Evolutionary conservation across 2,329 filamentous ascomycete species (phyloP).

Genomic region (Fusarium haematococcum): DNA sequence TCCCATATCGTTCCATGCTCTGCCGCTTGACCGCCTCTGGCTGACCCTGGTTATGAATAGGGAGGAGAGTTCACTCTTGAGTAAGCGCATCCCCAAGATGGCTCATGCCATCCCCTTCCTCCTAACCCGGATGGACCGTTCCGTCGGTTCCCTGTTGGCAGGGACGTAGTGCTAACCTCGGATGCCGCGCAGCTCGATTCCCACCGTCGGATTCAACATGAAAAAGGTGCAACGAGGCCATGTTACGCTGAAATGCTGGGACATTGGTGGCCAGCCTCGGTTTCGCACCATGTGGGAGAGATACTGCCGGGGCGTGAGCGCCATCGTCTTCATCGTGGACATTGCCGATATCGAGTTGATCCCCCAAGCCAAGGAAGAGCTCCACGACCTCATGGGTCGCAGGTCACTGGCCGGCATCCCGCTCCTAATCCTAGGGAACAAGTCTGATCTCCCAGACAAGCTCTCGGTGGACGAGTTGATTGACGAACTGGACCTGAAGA

Average conservation of each 20-base stretch:
- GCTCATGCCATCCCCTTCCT: slow-evolving; percentile 18
- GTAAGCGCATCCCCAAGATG: slow-evolving; percentile 68
- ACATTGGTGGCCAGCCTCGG: slow-evolving; percentile 94
- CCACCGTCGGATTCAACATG: slow-evolving; percentile 99
- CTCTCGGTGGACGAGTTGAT: slow-evolving; percentile 95
- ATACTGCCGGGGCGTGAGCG: slow-evolving; percentile 97
- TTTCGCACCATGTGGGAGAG: slow-evolving; percentile 99
- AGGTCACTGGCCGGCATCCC: slow-evolving; percentile 89
- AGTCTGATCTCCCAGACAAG: slow-evolving; percentile 93
- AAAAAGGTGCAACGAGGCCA: slow-evolving; percentile 98
- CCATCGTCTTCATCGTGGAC: slow-evolving; percentile 98
- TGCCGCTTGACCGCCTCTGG: slow-evolving; percentile 32
- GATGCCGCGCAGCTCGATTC: slow-evolving; percentile 81
- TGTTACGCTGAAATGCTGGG: slow-evolving; percentile 99
- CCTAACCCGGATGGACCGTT: slow-evolving; percentile 8
- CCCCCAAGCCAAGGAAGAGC: slow-evolving; percentile 88
- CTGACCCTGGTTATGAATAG: slow-evolving; percentile 59
- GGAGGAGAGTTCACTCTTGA: slow-evolving; percentile 98
- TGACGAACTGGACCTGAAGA: slow-evolving; percentile 89
- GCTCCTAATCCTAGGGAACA: slow-evolving; percentile 94
- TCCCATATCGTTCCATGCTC: neutral
- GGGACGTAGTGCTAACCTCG: slow-evolving; percentile 51
- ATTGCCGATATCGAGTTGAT: slow-evolving; percentile 87
- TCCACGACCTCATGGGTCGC: slow-evolving; percentile 89
- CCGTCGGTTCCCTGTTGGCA: slow-evolving; percentile 4